These are phyloP conservation scores for Aspergillus olivimuriae DNA, from an alignment of 495 filamentous ascomycete species.

Conservation along the genomic window DNA sequence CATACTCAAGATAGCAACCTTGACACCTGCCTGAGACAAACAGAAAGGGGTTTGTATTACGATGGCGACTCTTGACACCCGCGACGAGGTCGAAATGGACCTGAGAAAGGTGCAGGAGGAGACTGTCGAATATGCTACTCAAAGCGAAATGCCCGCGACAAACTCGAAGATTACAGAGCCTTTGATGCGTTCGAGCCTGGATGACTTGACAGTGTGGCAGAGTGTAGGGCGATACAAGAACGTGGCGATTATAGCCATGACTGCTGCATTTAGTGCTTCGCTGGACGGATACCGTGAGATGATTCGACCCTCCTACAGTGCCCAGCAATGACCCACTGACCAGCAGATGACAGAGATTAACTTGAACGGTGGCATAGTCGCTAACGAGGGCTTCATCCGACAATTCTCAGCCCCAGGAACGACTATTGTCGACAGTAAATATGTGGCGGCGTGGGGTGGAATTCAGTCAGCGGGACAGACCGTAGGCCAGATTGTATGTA, in stretches of 20 bases:
- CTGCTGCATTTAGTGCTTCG: conserved; percentile 33
- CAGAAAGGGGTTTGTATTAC: no score
- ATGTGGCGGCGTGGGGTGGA: conserved; percentile 35
- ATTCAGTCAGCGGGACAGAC: conserved; percentile 36
- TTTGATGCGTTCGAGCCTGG: conserved; percentile 23
- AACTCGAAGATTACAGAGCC: no score
- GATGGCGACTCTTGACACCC: no score
- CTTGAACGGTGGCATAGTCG: conserved; percentile 34
- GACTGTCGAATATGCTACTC: no score
- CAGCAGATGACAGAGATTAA: conserved; percentile 27
- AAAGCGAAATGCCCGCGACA: no score
- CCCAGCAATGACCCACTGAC: not conserved
- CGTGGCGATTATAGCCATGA: conserved; percentile 24
- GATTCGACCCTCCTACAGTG: not conserved
- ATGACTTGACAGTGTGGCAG: conserved; percentile 28
- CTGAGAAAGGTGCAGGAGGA: no score
- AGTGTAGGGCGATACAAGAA: conserved; percentile 19
- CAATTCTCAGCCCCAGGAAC: conserved; percentile 26
- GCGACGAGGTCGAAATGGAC: not conserved
- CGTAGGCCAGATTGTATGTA: conserved; percentile 24
- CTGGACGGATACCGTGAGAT: conserved; percentile 36
- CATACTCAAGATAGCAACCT: no score
- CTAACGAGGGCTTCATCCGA: conserved; percentile 34
- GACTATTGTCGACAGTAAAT: conserved; percentile 26
- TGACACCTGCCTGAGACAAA: no score